Conservation (phyloP, 164 flowering plant species). For the Vitis labrusca region DNA sequence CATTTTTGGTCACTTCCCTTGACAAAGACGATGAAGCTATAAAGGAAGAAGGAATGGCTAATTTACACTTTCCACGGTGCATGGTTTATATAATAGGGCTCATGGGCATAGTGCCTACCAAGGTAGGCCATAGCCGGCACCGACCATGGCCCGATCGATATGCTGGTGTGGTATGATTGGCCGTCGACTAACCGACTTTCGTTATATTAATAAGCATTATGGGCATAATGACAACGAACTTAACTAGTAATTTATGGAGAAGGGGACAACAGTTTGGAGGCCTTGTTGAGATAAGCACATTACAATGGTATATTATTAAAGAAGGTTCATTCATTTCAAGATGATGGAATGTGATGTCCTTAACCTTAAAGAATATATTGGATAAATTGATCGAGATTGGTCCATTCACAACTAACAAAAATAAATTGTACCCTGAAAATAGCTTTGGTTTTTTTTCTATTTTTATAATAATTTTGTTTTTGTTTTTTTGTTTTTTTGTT, state of each 20-base stretch:
- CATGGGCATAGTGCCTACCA: background rate
- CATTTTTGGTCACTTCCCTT: conserved; percentile 30
- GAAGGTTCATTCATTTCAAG: background rate
- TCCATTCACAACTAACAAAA: background rate
- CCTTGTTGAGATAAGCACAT: background rate
- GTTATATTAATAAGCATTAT: conserved; percentile 19
- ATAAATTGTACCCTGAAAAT: too few relatives aligned
- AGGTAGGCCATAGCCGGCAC: conserved; percentile 32
- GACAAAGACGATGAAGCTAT: too few relatives aligned
- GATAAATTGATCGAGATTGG: background rate
- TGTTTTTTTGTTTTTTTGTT: too few relatives aligned
- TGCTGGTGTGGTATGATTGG: background rate
- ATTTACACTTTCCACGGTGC: too few relatives aligned
- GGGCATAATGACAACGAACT: conserved; percentile 19
- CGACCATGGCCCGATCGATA: conserved; percentile 33
- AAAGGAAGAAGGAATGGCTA: too few relatives aligned
- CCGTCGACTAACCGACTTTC: conserved; percentile 29
- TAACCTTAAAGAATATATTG: background rate
- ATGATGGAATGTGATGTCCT: background rate
- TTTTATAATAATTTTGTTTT: too few relatives aligned
- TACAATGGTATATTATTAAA: conserved; percentile 2
- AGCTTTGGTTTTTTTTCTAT: too few relatives aligned
- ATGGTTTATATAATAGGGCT: background rate
- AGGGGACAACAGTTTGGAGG: background rate
- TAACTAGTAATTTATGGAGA: conserved; percentile 5